Conservation (phyloP, 495 filamentous ascomycete genomes). For the Polyplosphaeria fusca region DNA sequence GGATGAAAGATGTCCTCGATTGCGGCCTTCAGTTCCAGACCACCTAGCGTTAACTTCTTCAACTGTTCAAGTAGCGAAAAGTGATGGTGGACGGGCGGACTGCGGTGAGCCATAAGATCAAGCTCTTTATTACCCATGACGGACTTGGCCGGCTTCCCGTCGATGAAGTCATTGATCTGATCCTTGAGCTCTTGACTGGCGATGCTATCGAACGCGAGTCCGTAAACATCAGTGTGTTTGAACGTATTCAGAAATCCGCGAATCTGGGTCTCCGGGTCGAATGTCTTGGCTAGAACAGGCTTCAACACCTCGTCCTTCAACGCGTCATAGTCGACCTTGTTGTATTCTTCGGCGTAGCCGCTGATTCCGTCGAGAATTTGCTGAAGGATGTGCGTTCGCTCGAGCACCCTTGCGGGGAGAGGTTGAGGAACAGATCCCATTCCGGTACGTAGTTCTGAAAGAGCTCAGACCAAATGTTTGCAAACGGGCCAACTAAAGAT, state of each 20-base stretch:
- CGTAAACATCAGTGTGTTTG: constrained; percentile 21
- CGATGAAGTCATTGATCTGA: constrained; percentile 28
- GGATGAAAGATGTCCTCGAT: constrained; percentile 22
- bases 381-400: constrained; percentile 29
- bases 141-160: constrained; percentile 19
- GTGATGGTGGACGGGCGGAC: constrained; percentile 30
- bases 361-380: constrained; percentile 30
- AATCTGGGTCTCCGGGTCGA: constrained; percentile 34
- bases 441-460: too few species aligned
- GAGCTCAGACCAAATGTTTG: too few species aligned
- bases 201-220: constrained; percentile 24
- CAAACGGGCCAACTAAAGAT: too few species aligned
- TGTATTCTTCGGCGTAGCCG: constrained; percentile 9
- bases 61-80: constrained; percentile 29
- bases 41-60: constrained; percentile 18
- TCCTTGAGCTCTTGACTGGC: constrained; percentile 19
- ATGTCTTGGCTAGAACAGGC: constrained; percentile 25
- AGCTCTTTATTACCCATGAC: constrained; percentile 21
- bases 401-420: constrained; percentile 1
- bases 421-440: constrained; percentile 3
- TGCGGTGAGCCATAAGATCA: constrained; percentile 13
- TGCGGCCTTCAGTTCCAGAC: constrained; percentile 13
- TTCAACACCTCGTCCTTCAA: constrained; percentile 30
- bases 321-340: constrained; percentile 24
- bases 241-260: constrained; percentile 31